Evolutionary conservation across 169 alveolate genomes (phyloP).

Genomic region (Cryptosporidium parvum): DNA sequence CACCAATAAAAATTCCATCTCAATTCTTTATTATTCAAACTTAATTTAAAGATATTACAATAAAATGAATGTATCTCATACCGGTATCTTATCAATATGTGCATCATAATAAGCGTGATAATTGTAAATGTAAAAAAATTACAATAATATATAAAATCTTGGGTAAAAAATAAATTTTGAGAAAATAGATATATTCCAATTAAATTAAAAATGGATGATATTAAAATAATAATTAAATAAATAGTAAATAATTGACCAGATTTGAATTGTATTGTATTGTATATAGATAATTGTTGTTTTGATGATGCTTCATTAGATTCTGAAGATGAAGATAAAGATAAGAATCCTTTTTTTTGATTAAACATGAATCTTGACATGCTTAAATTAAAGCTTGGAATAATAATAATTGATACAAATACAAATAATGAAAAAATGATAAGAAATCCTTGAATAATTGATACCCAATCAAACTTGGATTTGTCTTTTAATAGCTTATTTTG

Average conservation of each 20-base stretch:
- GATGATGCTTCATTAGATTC: not conserved
- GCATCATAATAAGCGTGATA: not conserved
- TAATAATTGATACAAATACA: not conserved
- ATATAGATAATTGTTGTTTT: not conserved
- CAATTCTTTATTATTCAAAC: not conserved
- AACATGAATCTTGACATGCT: slow-evolving; percentile 13
- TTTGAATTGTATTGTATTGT: not conserved
- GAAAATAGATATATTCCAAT: not conserved
- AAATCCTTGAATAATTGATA: slow-evolving; percentile 3
- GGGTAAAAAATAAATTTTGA: not conserved
- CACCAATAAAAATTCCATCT: slow-evolving; percentile 52
- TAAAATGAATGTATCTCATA: slow-evolving; percentile 18
- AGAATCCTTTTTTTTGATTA: not conserved
- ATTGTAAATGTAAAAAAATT: not conserved
- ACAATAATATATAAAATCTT: not conserved
- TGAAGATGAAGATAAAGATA: not conserved
- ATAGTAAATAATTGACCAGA: not conserved
- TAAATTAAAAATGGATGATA: not conserved
- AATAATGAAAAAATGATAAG: not conserved
- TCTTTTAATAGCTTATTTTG: slow-evolving; percentile 7
- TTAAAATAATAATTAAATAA: not conserved
- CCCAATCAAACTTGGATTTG: slow-evolving; percentile 34
- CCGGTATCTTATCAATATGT: not conserved
- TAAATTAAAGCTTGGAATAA: slow-evolving; percentile 5
- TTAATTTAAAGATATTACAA: not conserved